A percentile compares a stretch with the other conserved stretches of the same genome.
Evolutionary conservation across 2,329 filamentous ascomycete genomes (phyloP).

Genomic region (Sphaerostilbella broomeana): DNA sequence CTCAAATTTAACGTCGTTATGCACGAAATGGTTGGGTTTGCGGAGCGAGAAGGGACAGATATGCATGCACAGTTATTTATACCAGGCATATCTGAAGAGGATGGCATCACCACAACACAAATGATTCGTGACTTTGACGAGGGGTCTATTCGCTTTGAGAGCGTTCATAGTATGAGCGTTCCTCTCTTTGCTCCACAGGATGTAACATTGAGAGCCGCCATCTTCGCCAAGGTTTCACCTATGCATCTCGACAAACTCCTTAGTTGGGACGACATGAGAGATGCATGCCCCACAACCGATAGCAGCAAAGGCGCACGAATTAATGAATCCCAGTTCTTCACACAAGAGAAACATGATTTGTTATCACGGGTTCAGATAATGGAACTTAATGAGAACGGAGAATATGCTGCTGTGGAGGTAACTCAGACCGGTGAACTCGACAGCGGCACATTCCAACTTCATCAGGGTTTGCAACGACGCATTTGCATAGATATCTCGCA

Average conservation of each 20-base stretch:
- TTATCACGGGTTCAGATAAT: slow-evolving; percentile 83
- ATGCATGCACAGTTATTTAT: slow-evolving; percentile 97
- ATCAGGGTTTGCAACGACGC: slow-evolving; percentile 86
- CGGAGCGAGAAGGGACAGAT: slow-evolving; percentile 89
- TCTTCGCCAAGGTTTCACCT: slow-evolving; percentile 82
- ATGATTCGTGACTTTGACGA: slow-evolving; percentile 95
- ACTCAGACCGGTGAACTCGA: slow-evolving; percentile 79
- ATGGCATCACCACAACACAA: slow-evolving; percentile 88
- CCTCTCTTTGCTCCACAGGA: slow-evolving; percentile 65
- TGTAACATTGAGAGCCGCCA: slow-evolving; percentile 73
- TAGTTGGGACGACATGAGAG: slow-evolving; percentile 98
- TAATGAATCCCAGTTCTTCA: slow-evolving; percentile 86
- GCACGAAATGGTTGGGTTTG: slow-evolving; percentile 91
- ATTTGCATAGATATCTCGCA: slow-evolving; percentile 86
- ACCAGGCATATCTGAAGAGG: slow-evolving; percentile 80
- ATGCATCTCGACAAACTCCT: slow-evolving; percentile 97
- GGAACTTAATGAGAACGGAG: slow-evolving; percentile 84
- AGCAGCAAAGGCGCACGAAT: slow-evolving; percentile 60
- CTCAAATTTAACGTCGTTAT: slow-evolving; percentile 98
- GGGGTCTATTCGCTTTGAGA: slow-evolving; percentile 86
- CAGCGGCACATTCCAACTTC: slow-evolving; percentile 85
- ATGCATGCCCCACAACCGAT: slow-evolving; percentile 56
- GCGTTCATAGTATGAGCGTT: slow-evolving; percentile 96
- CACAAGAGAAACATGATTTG: slow-evolving; percentile 88
- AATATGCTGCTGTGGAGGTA: slow-evolving; percentile 89